Base-by-base conservation (phyloP, 2,329 filamentous ascomycete genomes). In the Cladosporium halotolerans region DNA sequence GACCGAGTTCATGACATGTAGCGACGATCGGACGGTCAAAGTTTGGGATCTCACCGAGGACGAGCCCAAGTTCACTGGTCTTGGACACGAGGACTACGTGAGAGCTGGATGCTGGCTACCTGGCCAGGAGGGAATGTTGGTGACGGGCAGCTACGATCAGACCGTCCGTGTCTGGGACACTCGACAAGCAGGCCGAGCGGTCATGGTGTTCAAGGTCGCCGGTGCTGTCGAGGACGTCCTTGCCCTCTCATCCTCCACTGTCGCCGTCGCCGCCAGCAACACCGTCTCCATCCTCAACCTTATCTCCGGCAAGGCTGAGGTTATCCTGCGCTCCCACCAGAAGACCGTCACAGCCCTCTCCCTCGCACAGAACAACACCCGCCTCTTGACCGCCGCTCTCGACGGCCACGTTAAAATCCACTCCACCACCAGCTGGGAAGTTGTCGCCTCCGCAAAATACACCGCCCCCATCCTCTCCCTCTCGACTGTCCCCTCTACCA, bases 351-450 rank as follows among this genome's bases (percentile, higher is more conserved):
- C 93, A 0, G 85, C 87, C 7, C 79, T 99, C 52, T 85, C 86
- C 48, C 76, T 95, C 33, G 91, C 90, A 7, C 91, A 89, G 42
- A 82, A 87, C 61, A 88, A 88, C 44, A 83, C 83, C 47, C 83
- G 93, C 47, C 79, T 99, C 53, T 81, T 99, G 51, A 91, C 86
- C 59, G 93, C 90, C 70, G 90, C 86, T 16, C 78, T 99, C 43
- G 93, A 99, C 69, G 95, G 93, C 9, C 93, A 97, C 71, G 85
- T 97, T 73, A 99, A 99, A 73, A 83, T 99, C 38, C 97, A 95
- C 64, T 92, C 97, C 72, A 96, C 91, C 1, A 85, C 84, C 1
- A 85, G 83, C 47, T 99, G 93, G 93, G 96, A 96, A 67, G 88
- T 97, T 7, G 91, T 97, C n/a, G 86, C 89, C 38, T 92, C 89